These are phyloP conservation scores for Fusarium pseudograminearum DNA, from an alignment of 2,329 filamentous ascomycete species.

Conservation along the genomic window DNA sequence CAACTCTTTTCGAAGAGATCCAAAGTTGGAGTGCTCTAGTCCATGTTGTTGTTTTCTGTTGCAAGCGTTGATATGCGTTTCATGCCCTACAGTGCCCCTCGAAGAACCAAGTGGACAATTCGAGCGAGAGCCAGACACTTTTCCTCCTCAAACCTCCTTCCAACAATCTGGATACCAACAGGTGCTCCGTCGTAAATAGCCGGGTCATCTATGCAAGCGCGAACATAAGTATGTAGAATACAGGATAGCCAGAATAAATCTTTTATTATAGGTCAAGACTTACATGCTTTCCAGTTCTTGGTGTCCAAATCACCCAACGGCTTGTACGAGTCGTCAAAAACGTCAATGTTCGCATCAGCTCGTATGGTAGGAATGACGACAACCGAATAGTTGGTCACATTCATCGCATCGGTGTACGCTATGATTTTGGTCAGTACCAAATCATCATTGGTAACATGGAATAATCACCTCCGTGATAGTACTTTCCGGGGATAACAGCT, in stretches of 20 bases:
- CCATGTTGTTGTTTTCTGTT: too few species aligned
- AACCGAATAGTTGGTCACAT: conserved; percentile 67
- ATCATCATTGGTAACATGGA: accelerated
- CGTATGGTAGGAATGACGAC: conserved; percentile 67
- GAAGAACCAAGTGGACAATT: background rate
- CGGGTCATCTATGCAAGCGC: conserved; percentile 10
- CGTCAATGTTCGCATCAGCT: conserved; percentile 64
- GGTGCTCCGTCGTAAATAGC: conserved; percentile 21
- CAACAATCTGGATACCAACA: conserved; percentile 31
- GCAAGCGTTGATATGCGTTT: too few species aligned
- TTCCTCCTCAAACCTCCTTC: conserved; percentile 37
- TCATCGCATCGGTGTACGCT: conserved; percentile 58
- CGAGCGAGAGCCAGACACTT: conserved; percentile 24
- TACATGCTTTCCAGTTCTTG: conserved; percentile 61
- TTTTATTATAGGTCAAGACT: conserved; percentile 30
- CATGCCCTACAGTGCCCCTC: background rate
- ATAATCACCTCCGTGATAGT: conserved; percentile 50
- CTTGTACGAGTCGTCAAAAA: conserved; percentile 52
- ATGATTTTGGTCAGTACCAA: accelerated
- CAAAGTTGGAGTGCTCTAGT: too few species aligned
- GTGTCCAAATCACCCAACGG: conserved; percentile 58
- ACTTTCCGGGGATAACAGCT: conserved; percentile 61
- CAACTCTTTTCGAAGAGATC: too few species aligned
- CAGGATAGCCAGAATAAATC: accelerated
- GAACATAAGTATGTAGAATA: background rate